Evolutionary conservation across 306 rosid species (phyloP), one percentile per base, ranked within the genome.

Genomic region (Luffa aegyptiaca): DNA sequence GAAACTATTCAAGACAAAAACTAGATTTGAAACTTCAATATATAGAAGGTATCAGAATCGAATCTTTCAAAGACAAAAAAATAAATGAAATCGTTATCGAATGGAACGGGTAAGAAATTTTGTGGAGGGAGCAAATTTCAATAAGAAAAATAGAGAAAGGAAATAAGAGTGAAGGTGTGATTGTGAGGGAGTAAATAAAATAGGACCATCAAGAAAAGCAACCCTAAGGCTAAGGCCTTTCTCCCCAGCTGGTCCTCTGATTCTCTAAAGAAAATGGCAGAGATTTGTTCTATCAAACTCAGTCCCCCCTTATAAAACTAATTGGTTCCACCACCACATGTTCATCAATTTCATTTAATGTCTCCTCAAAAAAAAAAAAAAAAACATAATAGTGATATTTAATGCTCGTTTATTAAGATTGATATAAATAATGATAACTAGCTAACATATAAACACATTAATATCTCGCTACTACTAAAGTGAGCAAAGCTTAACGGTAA

Each of bases 271-370:
- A 64, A 63, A 63, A 35, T 35, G 70, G 45, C 45, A 64, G 70
- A 64, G 70, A 64, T 64, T 64, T 64, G 70, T 64, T 64, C 70
- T 63, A 63, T 63, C 70, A 63, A 33, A 63, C 70, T 63, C 69
- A 35, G 70, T 63, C 70, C 70, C 66, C 70, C 70, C 69, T 3
- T 6, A 2, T 33, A 35, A 4, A 14, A 64, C 20, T 35, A 64
- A 13, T 64, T 35, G 70, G 11, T 64, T 64, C 70, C 70, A 35
- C 20, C 70, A 35, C 45, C 70, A 64, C 70, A 64, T 35, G 70
- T 35, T 35, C 70, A 35, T 64, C 20, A 36, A 63, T 63, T 63
- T 63, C 20, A 63, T 63, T 63, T 63, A 63, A 63, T 63, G 18
- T 13, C 69, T 61, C 68, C 68, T 12, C 5, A 61, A 61, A 26